Conservation (phyloP, 768 basidiomycete genomes). For the Psilocybe azurescens region DNA sequence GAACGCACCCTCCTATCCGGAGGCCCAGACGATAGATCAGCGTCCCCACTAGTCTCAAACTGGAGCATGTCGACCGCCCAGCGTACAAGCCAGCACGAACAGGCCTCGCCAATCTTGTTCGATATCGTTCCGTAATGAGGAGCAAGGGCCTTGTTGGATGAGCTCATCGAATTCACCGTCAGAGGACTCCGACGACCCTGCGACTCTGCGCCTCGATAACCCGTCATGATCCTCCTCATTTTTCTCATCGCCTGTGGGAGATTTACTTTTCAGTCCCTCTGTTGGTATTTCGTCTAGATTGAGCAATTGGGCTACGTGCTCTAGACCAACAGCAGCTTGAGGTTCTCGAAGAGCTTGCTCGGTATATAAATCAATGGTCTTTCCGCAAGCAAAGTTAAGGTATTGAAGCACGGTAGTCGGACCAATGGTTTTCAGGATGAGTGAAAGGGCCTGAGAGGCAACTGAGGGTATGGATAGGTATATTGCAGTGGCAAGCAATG, state of each 20-base stretch:
- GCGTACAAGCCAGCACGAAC: constrained; percentile 83
- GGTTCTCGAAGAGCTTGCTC: constrained; percentile 42
- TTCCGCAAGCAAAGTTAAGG: constrained; percentile 82
- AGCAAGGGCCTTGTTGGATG: constrained; percentile 24
- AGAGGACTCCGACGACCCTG: constrained; percentile 20
- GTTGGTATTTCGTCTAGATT: constrained; percentile 36
- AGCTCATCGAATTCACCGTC: constrained; percentile 24
- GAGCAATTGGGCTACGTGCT: constrained; percentile 61
- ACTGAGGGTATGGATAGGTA: constrained; percentile 85
- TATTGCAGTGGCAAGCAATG: constrained; percentile 84
- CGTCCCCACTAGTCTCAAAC: constrained; percentile 46
- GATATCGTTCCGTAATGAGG: constrained; percentile 89
- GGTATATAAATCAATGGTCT: constrained; percentile 52
- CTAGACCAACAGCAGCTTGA: constrained; percentile 72
- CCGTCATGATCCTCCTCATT: constrained; percentile 6
- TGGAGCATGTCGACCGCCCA: constrained; percentile 86
- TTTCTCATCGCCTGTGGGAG: constrained; percentile 9
- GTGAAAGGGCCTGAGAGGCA: constrained; percentile 74
- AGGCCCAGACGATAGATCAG: not conserved
- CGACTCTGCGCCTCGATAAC: not conserved
- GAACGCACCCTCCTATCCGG: constrained; percentile 17
- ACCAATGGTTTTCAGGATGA: constrained; percentile 75
- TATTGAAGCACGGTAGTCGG: constrained; percentile 80
- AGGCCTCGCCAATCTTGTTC: constrained; percentile 91
- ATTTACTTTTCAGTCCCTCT: constrained; percentile 22